phyloP scores from a whole-genome alignment of 2,329 filamentous ascomycete genomes.

The Paraphaeosphaeria sporulosa region DNA sequence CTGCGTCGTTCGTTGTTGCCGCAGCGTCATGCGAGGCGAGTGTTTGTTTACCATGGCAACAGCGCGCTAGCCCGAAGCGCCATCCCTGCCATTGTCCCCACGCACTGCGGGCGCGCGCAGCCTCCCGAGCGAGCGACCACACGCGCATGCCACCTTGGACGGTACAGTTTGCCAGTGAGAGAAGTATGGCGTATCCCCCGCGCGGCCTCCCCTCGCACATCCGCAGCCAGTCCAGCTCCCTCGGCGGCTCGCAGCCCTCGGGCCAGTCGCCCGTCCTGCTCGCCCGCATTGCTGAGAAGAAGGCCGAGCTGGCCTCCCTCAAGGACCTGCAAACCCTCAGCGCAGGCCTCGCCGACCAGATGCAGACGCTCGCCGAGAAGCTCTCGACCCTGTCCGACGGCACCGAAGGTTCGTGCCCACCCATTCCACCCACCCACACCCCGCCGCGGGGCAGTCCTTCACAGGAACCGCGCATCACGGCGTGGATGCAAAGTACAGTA shows the following conservation, averaged over 20 bases:
- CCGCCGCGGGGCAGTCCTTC: constrained; percentile 15
- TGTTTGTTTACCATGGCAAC: constrained; percentile 48
- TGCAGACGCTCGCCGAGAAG: constrained; percentile 82
- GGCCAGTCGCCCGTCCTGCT: constrained; percentile 75
- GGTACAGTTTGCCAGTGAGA: neutral
- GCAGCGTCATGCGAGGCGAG: constrained; percentile 30
- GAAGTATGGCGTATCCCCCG: constrained; percentile 49
- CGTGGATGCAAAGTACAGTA: constrained; percentile 7
- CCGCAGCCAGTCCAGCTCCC: constrained; percentile 62
- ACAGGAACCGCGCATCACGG: constrained; percentile 11
- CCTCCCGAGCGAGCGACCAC: neutral
- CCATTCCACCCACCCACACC: constrained; percentile 10
- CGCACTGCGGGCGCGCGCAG: constrained; percentile 32
- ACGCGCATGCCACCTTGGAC: neutral
- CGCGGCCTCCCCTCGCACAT: constrained; percentile 68
- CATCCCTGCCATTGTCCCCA: constrained; percentile 23
- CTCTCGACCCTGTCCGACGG: constrained; percentile 79
- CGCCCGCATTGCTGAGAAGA: constrained; percentile 84
- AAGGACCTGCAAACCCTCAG: constrained; percentile 81
- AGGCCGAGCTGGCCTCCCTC: constrained; percentile 79
- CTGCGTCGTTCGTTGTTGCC: constrained; percentile 41
- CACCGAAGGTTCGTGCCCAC: constrained; percentile 69
- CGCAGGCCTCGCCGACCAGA: constrained; percentile 78
- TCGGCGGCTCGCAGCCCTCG: constrained; percentile 46
- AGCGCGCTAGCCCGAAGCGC: constrained; percentile 15